phyloP scores from a whole-genome alignment of 2,329 filamentous ascomycete genomes.

The Xenosphaeropsis pyriputrescens region DNA sequence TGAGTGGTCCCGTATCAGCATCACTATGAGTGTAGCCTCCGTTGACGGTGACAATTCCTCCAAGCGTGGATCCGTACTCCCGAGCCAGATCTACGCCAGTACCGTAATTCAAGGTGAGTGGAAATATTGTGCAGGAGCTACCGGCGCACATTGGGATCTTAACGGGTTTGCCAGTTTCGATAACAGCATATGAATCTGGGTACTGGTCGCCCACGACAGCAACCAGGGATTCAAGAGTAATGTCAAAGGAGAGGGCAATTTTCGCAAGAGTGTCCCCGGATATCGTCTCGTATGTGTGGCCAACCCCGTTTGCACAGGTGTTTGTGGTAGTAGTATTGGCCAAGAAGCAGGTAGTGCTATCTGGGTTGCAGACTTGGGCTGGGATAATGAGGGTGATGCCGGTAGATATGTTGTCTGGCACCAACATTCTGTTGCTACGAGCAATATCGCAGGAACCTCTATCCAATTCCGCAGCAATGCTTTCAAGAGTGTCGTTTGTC shows the following conservation, averaged over 20 bases:
- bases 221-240: neutral
- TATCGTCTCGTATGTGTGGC: neutral
- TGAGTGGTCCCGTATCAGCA: neutral
- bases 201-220: neutral
- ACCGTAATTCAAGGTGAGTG: neutral
- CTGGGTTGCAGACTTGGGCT: neutral
- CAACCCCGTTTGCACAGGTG: neutral
- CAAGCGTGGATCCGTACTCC: neutral
- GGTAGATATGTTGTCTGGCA: neutral
- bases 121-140: neutral
- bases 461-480: neutral
- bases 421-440: neutral
- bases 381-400: neutral
- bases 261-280: neutral
- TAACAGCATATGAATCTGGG: neutral
- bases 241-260: neutral
- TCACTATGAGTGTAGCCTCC: neutral
- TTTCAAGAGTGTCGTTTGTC: neutral
- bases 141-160: neutral
- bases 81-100: no score
- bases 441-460: neutral
- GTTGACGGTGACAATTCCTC: neutral
- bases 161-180: neutral
- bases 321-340: neutral
- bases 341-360: neutral